Base-by-base conservation (phyloP, 768 basidiomycete genomes). In the Dentipellis sp. region DNA sequence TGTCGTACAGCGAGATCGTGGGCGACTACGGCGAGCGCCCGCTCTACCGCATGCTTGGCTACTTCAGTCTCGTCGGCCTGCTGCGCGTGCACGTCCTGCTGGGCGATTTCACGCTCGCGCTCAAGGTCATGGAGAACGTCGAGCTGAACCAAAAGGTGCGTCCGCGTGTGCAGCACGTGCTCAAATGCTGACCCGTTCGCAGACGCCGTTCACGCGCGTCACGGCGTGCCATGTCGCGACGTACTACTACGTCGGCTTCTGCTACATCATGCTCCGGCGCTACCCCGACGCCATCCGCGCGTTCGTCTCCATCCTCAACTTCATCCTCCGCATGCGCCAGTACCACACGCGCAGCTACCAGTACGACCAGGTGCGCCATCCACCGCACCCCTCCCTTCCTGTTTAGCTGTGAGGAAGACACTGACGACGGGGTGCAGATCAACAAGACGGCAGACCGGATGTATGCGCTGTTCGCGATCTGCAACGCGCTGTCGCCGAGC, bases 391-490 rank as follows among this genome's bases (percentile, higher is more conserved):
- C 12, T 17, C 5, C 4, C 1, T 8, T 4, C 17, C 39, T 40
- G 39, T 40, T 40, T 40, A 8, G 2, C n/a, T n/a, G n/a, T n/a
- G n/a, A n/a, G 4, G 10, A 14, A 48, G 23, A 48, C 2, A 7
- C n/a, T 16, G 38, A n/a, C 9, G 17, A 47, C 23, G 21, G n/a
- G 48, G 8, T 38, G 38, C 63, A 92, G 90, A 97, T 99, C 72
- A 93, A 87, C 74, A 97, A 97, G 77, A 94, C 90, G 16, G 94
- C 92, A 3, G 97, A 99, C 66, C 77, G 97, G 48, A 99, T 98
- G 94, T 95, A 97, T 65, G 94, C 94, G 5, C 71, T 99, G 35
- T 90, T 97, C 59, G 91, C 94, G 7, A 83, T 99, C 58, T 95
- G 93, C 74, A 88, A 92, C 62, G 88, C 91, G 1, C 79, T 98